Percentiles rank a stretch among this genome's conserved stretches.
phyloP scores from a whole-genome alignment of 163 green algal species.

The Scenedesmus sp. region DNA sequence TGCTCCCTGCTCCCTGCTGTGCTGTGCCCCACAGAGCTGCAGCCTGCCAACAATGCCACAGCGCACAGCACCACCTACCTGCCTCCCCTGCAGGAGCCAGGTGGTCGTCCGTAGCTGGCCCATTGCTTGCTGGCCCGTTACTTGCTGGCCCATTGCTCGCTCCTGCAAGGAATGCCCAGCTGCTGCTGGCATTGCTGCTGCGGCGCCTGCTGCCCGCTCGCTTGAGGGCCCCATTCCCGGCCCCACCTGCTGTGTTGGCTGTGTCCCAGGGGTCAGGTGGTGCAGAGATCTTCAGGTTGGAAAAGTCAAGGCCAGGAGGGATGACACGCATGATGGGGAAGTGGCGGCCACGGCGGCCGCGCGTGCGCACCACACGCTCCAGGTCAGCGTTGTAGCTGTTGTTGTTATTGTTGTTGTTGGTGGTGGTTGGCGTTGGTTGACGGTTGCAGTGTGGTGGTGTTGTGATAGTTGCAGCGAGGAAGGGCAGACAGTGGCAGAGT shows the following conservation, averaged over 20 bases:
- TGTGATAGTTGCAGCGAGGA: not conserved
- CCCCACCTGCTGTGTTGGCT: not conserved
- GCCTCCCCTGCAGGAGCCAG: conserved; percentile 29
- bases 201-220: not conserved
- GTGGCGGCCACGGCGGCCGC: conserved; percentile 79
- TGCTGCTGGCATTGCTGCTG: conserved; percentile 17
- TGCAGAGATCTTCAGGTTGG: conserved; percentile 84
- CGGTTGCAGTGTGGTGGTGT: not conserved
- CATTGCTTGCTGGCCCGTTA: not conserved
- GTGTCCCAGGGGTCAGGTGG: conserved; percentile 76
- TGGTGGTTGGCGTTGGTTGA: not conserved
- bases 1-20: not conserved
- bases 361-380: conserved; percentile 73
- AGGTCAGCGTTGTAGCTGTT: conserved; percentile 73
- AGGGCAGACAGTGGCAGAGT: not conserved
- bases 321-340: conserved; percentile 95
- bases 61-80: not conserved
- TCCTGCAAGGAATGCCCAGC: not conserved
- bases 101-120: not conserved
- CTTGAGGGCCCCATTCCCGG: not conserved
- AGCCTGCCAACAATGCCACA: not conserved
- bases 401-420: not conserved
- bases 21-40: not conserved
- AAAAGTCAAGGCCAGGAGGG: conserved; percentile 96
- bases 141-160: not conserved